Percentiles rank a stretch among this genome's conserved stretches.
These are phyloP conservation scores for Suillus lakei DNA, from an alignment of 768 basidiomycete species.

Conservation along the genomic window DNA sequence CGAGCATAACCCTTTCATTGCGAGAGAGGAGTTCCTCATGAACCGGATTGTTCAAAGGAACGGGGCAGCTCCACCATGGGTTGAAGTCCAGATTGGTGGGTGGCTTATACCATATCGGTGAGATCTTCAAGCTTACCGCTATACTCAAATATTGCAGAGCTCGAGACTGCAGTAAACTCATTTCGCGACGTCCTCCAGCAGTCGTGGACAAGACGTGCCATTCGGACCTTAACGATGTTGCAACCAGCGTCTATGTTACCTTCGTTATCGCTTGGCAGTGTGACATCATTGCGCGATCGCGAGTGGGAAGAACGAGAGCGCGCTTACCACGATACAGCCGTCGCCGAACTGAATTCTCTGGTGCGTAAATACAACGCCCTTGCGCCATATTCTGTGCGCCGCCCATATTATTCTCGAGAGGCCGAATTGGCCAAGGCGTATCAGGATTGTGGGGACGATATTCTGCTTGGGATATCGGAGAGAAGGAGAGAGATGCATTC, in stretches of 20 bases:
- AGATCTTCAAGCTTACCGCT: conserved; percentile 9
- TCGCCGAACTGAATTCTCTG: conserved; percentile 74
- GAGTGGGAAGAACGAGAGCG: conserved; percentile 75
- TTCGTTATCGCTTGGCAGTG: conserved; percentile 38
- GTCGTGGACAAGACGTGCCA: conserved; percentile 77
- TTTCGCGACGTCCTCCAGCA: conserved; percentile 70
- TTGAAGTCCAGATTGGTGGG: conserved; percentile 76
- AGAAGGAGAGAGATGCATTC: conserved; percentile 18
- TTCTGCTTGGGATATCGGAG: conserved; percentile 46
- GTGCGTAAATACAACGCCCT: conserved; percentile 81
- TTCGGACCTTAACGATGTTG: conserved; percentile 59
- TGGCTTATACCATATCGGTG: conserved; percentile 2
- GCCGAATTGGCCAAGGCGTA: conserved; percentile 63
- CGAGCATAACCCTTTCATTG: conserved; percentile 68
- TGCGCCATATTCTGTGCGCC: conserved; percentile 79
- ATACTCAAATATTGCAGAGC: conserved; percentile 47
- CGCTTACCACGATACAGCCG: conserved; percentile 68
- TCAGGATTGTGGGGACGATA: conserved; percentile 54
- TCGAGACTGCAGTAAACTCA: conserved; percentile 61
- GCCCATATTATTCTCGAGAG: conserved; percentile 59
- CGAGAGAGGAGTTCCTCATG: conserved; percentile 81
- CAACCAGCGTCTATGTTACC: conserved; percentile 46
- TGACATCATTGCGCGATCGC: conserved; percentile 56
- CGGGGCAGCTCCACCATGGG: conserved; percentile 87
- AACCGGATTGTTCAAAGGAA: conserved; percentile 84